Conservation (phyloP, 106 monocot species). For the Acorus calamus region DNA sequence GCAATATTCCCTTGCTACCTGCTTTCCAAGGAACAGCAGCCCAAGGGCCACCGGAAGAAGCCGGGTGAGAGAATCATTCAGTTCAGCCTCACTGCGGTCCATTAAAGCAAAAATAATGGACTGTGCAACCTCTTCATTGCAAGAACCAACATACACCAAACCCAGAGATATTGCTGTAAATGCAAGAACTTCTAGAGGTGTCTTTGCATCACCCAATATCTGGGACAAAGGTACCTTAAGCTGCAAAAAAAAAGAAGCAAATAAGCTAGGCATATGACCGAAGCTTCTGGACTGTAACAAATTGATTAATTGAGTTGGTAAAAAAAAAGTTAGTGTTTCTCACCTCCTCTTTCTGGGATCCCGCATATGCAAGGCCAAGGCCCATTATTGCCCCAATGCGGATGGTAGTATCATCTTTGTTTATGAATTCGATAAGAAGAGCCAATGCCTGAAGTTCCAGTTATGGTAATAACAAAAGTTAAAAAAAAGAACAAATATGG, state of each 20-base stretch:
- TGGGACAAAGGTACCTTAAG: slow-evolving; percentile 40
- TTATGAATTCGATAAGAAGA: slow-evolving; percentile 64
- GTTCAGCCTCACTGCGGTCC: slow-evolving; percentile 81
- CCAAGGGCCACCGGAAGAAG: slow-evolving; percentile 98
- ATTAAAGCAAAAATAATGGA: slow-evolving; percentile 82
- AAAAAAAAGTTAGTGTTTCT: not conserved
- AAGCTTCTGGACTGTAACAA: too few relatives aligned
- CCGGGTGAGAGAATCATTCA: slow-evolving; percentile 71
- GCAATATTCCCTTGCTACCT: slow-evolving; percentile 31
- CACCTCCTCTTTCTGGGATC: slow-evolving; percentile 92
- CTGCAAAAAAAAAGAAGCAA: slow-evolving; percentile 24
- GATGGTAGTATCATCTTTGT: slow-evolving; percentile 70
- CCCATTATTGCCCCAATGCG: slow-evolving; percentile 96
- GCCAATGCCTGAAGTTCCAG: slow-evolving; percentile 58
- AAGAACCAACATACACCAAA: slow-evolving; percentile 85
- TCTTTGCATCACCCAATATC: slow-evolving; percentile 59
- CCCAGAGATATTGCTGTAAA: slow-evolving; percentile 84
- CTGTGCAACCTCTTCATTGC: slow-evolving; percentile 92
- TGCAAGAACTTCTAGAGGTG: slow-evolving; percentile 80
- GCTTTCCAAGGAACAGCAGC: slow-evolving; percentile 93
- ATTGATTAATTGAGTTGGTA: not conserved
- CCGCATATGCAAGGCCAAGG: slow-evolving; percentile 96
- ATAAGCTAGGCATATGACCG: not conserved
- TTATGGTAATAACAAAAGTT: not conserved
- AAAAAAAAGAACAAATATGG: not conserved